Percentiles rank a stretch among this genome's conserved stretches.
phyloP scores from a whole-genome alignment of 2,329 filamentous ascomycete genomes.

The Hymenoscyphus occultus region DNA sequence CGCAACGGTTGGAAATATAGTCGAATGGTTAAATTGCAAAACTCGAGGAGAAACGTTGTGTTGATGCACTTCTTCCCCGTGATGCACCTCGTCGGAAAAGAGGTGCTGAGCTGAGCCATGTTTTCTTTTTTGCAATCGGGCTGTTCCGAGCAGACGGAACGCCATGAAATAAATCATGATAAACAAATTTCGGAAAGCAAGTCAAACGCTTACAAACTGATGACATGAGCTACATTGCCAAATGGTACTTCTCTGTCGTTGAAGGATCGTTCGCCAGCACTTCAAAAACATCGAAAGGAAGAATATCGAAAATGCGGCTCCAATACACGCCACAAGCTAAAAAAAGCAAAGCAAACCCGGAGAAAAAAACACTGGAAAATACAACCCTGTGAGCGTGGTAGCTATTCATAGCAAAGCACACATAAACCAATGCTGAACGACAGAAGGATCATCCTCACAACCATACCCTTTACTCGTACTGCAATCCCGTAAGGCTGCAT shows the following conservation, averaged over 20 bases:
- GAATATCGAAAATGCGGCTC: neutral
- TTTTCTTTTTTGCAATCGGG: neutral
- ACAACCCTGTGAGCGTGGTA: neutral
- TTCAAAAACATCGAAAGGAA: neutral
- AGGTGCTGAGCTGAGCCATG: neutral
- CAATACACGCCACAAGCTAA: neutral
- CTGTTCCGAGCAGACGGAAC: neutral
- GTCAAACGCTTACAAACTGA: neutral
- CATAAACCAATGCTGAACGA: neutral
- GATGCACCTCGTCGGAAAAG: slow-evolving; percentile 1
- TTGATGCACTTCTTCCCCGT: no score
- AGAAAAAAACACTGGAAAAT: neutral
- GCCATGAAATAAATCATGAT: neutral
- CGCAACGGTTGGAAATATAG: neutral
- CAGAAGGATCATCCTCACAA: no score
- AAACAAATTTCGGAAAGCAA: neutral
- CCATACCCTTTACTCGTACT: neutral
- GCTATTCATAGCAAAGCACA: slow-evolving; percentile 2
- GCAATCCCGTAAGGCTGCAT: slow-evolving; percentile 9
- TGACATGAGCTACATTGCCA: neutral
- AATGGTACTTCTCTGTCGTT: neutral
- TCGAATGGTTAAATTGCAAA: neutral
- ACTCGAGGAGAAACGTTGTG: neutral
- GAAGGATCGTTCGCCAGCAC: neutral
- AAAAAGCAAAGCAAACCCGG: neutral